phyloP scores from a whole-genome alignment of 2,329 filamentous ascomycete genomes.

The Pestalotiopsis sp. region DNA sequence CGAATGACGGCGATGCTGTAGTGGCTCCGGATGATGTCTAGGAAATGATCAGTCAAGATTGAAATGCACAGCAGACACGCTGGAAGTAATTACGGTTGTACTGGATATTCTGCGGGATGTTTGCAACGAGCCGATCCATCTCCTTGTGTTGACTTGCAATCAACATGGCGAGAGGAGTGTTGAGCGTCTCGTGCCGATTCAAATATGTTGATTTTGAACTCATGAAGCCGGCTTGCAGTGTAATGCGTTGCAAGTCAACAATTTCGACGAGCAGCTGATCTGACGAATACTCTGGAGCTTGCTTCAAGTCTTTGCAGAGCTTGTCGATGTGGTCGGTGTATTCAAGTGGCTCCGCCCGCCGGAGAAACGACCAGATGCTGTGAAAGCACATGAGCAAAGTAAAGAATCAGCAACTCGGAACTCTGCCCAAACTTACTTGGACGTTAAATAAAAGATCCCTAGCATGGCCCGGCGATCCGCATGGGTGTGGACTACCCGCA shows the following conservation, averaged over 20 bases:
- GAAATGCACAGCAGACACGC: neutral
- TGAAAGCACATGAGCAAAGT: too few species aligned
- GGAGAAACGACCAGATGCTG: neutral
- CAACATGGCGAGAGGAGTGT: neutral
- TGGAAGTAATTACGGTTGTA: neutral
- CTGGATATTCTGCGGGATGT: neutral
- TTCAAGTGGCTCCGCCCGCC: neutral
- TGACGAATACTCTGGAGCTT: neutral
- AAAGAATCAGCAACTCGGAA: neutral
- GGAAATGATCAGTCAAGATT: neutral
- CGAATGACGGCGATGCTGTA: neutral
- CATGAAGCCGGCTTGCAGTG: neutral
- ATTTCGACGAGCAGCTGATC: neutral
- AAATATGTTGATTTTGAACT: neutral
- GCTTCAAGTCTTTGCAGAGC: neutral
- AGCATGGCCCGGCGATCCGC: neutral
- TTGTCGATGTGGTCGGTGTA: neutral
- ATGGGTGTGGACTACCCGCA: neutral
- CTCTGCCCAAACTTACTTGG: neutral
- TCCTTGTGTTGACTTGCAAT: neutral
- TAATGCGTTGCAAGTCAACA: neutral
- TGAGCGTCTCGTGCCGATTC: neutral
- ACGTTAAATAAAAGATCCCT: neutral
- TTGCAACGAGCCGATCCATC: neutral
- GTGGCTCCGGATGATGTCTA: conserved; percentile 6